Base-by-base conservation (phyloP, 2,329 filamentous ascomycete species). In the Colletotrichum echinochloae region DNA sequence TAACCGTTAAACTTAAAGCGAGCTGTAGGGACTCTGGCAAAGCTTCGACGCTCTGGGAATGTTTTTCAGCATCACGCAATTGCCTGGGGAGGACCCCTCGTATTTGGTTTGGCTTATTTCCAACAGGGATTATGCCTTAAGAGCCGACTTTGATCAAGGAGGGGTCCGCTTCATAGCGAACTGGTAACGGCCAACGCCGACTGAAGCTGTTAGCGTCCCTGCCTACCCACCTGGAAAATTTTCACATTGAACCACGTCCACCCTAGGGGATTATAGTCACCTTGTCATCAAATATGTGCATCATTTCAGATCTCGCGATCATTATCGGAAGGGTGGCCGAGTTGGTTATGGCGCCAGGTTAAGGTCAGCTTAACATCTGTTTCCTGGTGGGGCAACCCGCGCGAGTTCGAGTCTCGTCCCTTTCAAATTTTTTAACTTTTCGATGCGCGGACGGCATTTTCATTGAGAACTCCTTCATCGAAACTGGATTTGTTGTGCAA, bases 341-440 rank as follows among this genome's bases (percentile, higher is more conserved):
- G 67, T 70, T 70, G 67, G 67, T 70, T 70, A 70, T 70, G 67
- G 67, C 67, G 67, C 67, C 67, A 70, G 67, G 67, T 70, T 70
- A 70, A 70, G 67, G 67, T 70, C 57, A 70, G 51, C 67, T 62
- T 70, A 70, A 66, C 67, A 70, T 70, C 63, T 70, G 51, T 62
- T 70, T 70, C 67, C 63, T 70, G 67, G 67, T 70, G 67, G 67
- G 67, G 67, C 67, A 70, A 70, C 67, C 67, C 67, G 67, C 67
- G 67, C 67, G 67, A 70, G 67, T 70, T 70, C 67, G 63, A 70
- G 63, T 70, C 67, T 70, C 67, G 67, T 70, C 67, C 67, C 67
- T 70, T 66, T 70, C 67, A 70, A n/a, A n/a, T n/a, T 54, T 70
- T 66, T 66, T 26, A 5, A 28, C 9, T 51, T 6, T 18, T 51